Conservation (phyloP, 2,329 filamentous ascomycete species). For the Huntiella abstrusa region DNA sequence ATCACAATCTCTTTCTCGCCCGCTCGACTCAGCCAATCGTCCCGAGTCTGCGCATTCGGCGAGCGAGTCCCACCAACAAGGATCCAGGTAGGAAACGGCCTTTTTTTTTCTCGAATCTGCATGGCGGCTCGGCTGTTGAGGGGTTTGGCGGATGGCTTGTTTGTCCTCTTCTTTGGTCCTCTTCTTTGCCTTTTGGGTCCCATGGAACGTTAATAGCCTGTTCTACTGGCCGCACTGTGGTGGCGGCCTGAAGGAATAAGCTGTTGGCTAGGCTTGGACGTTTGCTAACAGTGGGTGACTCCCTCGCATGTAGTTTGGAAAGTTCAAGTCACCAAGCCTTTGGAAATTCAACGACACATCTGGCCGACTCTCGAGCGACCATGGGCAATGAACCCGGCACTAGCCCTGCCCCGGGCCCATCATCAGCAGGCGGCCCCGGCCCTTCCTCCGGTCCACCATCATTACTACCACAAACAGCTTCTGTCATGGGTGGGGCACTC, state of each 20-base stretch:
- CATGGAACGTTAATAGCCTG: no score
- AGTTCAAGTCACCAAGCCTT: no score
- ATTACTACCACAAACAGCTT: not conserved
- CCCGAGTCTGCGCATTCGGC: constrained; percentile 7
- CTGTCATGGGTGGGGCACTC: not conserved
- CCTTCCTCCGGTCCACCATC: not conserved
- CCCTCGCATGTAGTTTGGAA: no score
- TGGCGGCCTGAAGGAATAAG: no score
- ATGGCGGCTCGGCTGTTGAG: not conserved
- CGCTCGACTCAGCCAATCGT: constrained; percentile 6
- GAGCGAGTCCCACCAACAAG: constrained; percentile 8
- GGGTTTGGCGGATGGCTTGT: not conserved
- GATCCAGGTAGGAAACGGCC: constrained; percentile 5
- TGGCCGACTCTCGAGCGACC: constrained; percentile 5
- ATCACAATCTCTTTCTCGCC: not conserved
- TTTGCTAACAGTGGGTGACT: no score
- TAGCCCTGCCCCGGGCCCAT: constrained; percentile 7
- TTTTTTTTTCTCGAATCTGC: no score
- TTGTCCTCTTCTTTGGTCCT: no score
- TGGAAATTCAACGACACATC: not conserved
- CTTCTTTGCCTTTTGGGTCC: no score
- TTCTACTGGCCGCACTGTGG: no score
- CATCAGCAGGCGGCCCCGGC: constrained; percentile 2
- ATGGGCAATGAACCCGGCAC: constrained; percentile 7
- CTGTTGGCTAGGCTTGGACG: no score